Evolutionary conservation across 805 yeast species (phyloP).

Genomic region (Ogataea nonfermentans): DNA sequence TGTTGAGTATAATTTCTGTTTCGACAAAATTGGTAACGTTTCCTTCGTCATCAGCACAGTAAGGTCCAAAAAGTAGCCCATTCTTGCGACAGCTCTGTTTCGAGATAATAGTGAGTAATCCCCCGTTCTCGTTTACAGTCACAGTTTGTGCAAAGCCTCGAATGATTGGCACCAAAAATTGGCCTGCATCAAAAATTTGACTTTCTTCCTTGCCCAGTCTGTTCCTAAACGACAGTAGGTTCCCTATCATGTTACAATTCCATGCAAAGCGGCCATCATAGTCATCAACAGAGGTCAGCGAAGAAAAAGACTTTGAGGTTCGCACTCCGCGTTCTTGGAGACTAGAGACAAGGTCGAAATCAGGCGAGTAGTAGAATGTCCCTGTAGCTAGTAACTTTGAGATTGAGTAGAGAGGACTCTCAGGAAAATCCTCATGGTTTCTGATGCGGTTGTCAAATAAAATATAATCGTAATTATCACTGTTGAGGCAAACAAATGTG

Average conservation of each 20-base stretch:
- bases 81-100: constrained; percentile 47
- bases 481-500: constrained; percentile 62
- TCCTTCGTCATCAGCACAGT: constrained; percentile 59
- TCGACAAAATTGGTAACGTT: constrained; percentile 52
- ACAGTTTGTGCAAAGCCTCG: constrained; percentile 49
- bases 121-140: constrained; percentile 34
- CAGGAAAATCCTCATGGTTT: constrained; percentile 23
- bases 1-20: constrained; percentile 47
- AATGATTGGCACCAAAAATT: constrained; percentile 46
- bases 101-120: constrained; percentile 47
- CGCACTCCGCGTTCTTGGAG: constrained; percentile 44
- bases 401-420: constrained; percentile 44
- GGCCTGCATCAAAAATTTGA: constrained; percentile 42
- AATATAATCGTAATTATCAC: constrained; percentile 49
- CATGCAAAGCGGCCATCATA: constrained; percentile 48
- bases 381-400: constrained; percentile 45
- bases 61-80: constrained; percentile 54
- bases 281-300: constrained; percentile 35
- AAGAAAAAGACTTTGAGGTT: constrained; percentile 20
- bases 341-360: constrained; percentile 45
- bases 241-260: constrained; percentile 48
- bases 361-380: constrained; percentile 46
- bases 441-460: constrained; percentile 17
- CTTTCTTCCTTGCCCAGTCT: constrained; percentile 42
- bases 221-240: constrained; percentile 45